Conservation (phyloP, 2,329 filamentous ascomycete species). For the Phaeosphaeriaceae sp. region DNA sequence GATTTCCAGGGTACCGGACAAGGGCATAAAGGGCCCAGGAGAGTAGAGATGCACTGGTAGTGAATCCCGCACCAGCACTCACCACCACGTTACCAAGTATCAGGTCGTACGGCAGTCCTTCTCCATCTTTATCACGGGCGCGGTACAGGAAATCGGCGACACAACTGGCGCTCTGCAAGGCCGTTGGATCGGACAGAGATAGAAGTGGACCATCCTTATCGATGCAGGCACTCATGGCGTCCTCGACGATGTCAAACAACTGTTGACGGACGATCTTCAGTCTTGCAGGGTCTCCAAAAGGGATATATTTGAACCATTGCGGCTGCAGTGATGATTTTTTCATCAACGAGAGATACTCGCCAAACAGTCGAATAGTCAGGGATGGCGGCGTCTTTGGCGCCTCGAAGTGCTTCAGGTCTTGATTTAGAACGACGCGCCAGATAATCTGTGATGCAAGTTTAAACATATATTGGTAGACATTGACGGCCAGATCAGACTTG, state of each 20-base stretch:
- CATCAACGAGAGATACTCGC: slow-evolving; percentile 60
- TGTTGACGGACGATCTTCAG: slow-evolving; percentile 24
- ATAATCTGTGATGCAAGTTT: slow-evolving; percentile 55
- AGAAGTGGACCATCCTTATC: slow-evolving; percentile 48
- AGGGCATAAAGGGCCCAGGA: slow-evolving; percentile 25
- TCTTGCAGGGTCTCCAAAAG: slow-evolving; percentile 62
- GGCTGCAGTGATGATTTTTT: slow-evolving; percentile 64
- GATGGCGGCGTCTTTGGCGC: slow-evolving; percentile 55
- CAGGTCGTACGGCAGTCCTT: slow-evolving; percentile 23
- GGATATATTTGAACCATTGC: slow-evolving; percentile 62
- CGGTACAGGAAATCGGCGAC: slow-evolving; percentile 30
- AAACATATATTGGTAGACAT: slow-evolving; percentile 59
- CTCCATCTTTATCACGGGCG: slow-evolving; percentile 28
- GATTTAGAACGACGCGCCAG: slow-evolving; percentile 53
- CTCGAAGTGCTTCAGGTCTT: slow-evolving; percentile 56
- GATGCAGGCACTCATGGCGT: slow-evolving; percentile 39
- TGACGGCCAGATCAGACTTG: slow-evolving; percentile 52
- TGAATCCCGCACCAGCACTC: slow-evolving; percentile 23
- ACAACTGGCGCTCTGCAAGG: slow-evolving; percentile 41
- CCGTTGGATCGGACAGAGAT: no score
- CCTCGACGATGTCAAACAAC: slow-evolving; percentile 24
- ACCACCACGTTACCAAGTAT: slow-evolving; percentile 18
- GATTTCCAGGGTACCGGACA: slow-evolving; percentile 20
- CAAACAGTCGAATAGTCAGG: slow-evolving; percentile 60
- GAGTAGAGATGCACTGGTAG: slow-evolving; percentile 28